These are phyloP conservation scores for Lachancea cidri DNA, from an alignment of 805 yeast genomes.

Conservation along the genomic window DNA sequence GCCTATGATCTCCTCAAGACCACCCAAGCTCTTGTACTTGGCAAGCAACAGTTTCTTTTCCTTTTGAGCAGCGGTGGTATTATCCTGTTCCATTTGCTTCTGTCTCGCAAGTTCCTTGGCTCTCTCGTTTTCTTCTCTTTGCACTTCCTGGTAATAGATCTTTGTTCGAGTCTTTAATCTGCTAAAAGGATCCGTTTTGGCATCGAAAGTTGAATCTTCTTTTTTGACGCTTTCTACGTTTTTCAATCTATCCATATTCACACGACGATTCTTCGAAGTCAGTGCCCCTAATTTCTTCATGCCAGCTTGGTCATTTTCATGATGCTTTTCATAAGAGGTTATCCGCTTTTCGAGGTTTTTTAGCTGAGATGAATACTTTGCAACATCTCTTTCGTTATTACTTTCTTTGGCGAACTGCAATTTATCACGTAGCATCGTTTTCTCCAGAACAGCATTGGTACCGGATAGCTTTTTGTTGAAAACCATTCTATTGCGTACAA, in stretches of 20 bases:
- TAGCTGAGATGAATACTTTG: constrained; percentile 44
- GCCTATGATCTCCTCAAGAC: constrained; percentile 47
- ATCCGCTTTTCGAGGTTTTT: constrained; percentile 38
- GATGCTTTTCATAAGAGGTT: constrained; percentile 34
- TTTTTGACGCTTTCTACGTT: constrained; percentile 69
- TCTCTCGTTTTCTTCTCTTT: constrained; percentile 52
- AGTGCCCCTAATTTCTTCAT: constrained; percentile 57
- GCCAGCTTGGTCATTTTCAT: constrained; percentile 37
- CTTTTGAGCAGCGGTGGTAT: constrained; percentile 41
- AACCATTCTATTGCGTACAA: constrained; percentile 67
- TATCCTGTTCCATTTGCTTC: constrained; percentile 36
- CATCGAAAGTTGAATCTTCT: constrained; percentile 44
- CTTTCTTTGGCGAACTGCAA: constrained; percentile 68
- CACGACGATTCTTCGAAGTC: constrained; percentile 78
- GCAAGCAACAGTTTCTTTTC: constrained; percentile 44
- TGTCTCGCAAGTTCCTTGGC: constrained; percentile 51
- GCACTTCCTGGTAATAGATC: constrained; percentile 60
- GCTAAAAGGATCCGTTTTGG: constrained; percentile 74
- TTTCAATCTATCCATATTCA: constrained; percentile 71
- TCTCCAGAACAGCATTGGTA: constrained; percentile 70
- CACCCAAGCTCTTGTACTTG: constrained; percentile 54
- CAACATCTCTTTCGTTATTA: constrained; percentile 40
- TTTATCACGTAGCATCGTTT: constrained; percentile 67
- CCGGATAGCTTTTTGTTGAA: constrained; percentile 55
- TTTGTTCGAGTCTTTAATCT: constrained; percentile 85